Evolutionary conservation across 805 yeast species (phyloP).

Genomic region (Saturnispora besseyi): DNA sequence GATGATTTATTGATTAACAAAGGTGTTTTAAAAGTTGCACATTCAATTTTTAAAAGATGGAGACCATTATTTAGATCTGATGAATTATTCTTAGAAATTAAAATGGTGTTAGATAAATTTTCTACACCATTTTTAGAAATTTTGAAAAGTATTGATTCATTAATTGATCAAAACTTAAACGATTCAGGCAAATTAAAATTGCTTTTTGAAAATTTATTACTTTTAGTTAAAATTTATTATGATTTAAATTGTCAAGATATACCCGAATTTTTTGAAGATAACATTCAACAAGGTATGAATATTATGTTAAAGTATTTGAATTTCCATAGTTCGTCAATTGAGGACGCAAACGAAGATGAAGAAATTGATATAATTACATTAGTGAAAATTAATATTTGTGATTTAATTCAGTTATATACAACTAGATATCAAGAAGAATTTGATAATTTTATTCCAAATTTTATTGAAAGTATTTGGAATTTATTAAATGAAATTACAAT

Average conservation of each 20-base stretch:
- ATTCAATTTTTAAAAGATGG: constrained; percentile 95
- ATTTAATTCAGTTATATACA: constrained; percentile 74
- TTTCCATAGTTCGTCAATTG: constrained; percentile 47
- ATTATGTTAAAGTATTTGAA: constrained; percentile 73
- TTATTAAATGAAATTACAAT: constrained; percentile 56
- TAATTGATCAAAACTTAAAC: constrained; percentile 39
- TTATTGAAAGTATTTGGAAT: constrained; percentile 78
- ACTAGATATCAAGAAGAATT: constrained; percentile 90
- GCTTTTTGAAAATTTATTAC: constrained; percentile 59
- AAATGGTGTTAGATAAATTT: constrained; percentile 77
- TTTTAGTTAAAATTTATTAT: constrained; percentile 73
- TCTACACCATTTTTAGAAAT: constrained; percentile 68
- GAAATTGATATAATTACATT: constrained; percentile 61
- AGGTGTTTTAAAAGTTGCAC: constrained; percentile 87
- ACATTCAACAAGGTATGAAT: constrained; percentile 66
- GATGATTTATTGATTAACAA: constrained; percentile 68
- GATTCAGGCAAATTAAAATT: constrained; percentile 45
- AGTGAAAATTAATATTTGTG: constrained; percentile 76
- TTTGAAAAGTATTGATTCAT: constrained; percentile 55
- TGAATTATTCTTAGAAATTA: constrained; percentile 78
- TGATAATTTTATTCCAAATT: constrained; percentile 63
- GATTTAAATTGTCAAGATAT: constrained; percentile 97
- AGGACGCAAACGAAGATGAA: constrained; percentile 52
- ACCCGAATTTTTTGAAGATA: constrained; percentile 96
- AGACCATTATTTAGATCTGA: constrained; percentile 89